Conservation (phyloP, 2,329 filamentous ascomycete genomes). For the Paramyrothecium sp. region DNA sequence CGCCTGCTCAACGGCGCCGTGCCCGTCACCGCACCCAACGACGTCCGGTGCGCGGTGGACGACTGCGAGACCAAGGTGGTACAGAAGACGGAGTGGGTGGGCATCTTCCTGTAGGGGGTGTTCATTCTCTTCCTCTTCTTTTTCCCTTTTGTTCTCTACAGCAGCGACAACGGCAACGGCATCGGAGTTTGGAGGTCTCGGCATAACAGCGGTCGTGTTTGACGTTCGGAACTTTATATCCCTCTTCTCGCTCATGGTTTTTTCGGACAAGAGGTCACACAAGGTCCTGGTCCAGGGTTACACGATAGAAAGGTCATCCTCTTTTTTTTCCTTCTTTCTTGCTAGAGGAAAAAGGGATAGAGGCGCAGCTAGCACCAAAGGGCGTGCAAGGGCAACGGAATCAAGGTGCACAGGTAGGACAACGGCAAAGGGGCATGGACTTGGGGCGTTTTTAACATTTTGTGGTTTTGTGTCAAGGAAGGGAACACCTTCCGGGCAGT, state of each 20-base stretch:
- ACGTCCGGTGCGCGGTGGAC: conserved; percentile 55
- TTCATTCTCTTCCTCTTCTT: conserved; percentile 1
- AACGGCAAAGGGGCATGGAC: background rate
- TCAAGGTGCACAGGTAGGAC: background rate
- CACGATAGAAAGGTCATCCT: too few relatives aligned
- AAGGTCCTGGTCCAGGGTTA: too few relatives aligned
- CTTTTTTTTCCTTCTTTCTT: too few relatives aligned
- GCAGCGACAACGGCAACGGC: too few relatives aligned
- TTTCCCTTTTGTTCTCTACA: background rate
- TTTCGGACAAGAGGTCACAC: too few relatives aligned
- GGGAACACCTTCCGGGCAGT: background rate
- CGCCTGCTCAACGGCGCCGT: conserved; percentile 26
- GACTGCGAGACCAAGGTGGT: conserved; percentile 53
- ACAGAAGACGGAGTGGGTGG: conserved; percentile 58
- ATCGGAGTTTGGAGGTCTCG: too few relatives aligned
- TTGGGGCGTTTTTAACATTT: background rate
- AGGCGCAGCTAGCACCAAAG: too few relatives aligned
- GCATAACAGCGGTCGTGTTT: too few relatives aligned
- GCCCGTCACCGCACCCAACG: conserved; percentile 16
- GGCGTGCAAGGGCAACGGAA: background rate
- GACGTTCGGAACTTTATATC: too few relatives aligned
- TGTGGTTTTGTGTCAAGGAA: background rate
- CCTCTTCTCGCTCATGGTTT: too few relatives aligned
- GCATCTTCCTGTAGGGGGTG: conserved; percentile 51
- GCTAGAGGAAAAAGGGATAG: too few relatives aligned